Percentiles rank a stretch among this genome's conserved stretches.
phyloP scores from a whole-genome alignment of 2,329 filamentous ascomycete species.

The Apiospora arundinis region DNA sequence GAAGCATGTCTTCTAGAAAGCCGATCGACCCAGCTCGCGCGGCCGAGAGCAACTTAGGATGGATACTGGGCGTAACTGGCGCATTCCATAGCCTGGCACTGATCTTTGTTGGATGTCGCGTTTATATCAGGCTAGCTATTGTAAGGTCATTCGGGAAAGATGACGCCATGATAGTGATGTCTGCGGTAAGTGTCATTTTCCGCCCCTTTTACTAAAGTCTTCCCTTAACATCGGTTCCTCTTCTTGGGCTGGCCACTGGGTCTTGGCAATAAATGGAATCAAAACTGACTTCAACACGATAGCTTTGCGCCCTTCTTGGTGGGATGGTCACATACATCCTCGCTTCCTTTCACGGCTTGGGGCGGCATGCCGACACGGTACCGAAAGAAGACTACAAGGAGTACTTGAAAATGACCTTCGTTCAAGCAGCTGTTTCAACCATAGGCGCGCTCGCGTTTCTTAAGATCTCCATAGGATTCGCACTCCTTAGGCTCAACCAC shows the following conservation, averaged over 20 bases:
- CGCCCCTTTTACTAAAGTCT: constrained; percentile 19
- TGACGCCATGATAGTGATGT: constrained; percentile 19
- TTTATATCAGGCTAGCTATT: constrained; percentile 11
- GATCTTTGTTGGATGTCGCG: constrained; percentile 3
- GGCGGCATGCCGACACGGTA: background rate
- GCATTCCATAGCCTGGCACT: constrained; percentile 19
- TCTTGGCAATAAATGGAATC: background rate
- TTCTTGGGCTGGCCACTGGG: no score
- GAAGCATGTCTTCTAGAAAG: background rate
- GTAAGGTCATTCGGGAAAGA: constrained; percentile 19
- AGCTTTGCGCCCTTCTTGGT: background rate
- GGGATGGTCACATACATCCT: constrained; percentile 8
- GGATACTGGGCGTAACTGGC: constrained; percentile 16
- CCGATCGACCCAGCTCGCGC: constrained; percentile 16
- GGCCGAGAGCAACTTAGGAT: constrained; percentile 19
- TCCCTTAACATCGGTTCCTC: constrained; percentile 29
- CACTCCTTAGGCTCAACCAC: constrained; percentile 46
- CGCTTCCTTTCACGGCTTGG: background rate
- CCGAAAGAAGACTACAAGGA: constrained; percentile 31
- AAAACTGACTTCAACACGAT: background rate
- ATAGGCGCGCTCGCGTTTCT: constrained; percentile 47
- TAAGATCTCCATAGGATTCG: constrained; percentile 37
- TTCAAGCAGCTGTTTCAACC: constrained; percentile 54
- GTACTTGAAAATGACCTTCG: constrained; percentile 50
- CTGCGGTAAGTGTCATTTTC: background rate